Evolutionary conservation across 1,284 basidiomycete genomes (phyloP).

Genomic region (Tylopilus sp.): DNA sequence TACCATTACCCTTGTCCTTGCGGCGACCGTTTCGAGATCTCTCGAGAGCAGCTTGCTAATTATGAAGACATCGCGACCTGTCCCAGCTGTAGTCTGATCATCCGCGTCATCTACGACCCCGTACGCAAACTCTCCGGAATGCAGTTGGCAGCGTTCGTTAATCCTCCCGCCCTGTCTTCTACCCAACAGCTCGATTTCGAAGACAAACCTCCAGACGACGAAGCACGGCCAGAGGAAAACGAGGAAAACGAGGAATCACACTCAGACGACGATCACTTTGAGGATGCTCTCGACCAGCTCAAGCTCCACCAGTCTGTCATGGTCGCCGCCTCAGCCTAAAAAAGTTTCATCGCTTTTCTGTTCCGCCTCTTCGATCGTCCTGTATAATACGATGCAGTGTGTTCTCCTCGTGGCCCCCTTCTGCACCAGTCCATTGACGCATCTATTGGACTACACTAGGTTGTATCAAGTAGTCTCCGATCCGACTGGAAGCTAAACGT

Average conservation of each 20-base stretch:
- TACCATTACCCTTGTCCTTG: constrained; percentile 98
- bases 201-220: constrained; percentile 55
- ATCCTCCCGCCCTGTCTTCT: not conserved
- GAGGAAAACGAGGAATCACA: constrained; percentile 39
- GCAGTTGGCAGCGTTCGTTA: not conserved
- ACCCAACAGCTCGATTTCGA: constrained; percentile 65
- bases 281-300: constrained; percentile 64
- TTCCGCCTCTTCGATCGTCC: not conserved
- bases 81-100: constrained; percentile 92
- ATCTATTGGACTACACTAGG: no score
- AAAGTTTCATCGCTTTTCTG: not conserved
- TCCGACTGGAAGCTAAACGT: no score
- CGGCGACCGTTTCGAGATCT: constrained; percentile 97
- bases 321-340: constrained; percentile 20
- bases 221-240: constrained; percentile 39
- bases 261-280: constrained; percentile 48
- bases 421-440: no score
- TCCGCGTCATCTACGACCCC: constrained; percentile 93
- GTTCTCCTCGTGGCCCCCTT: no score
- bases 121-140: constrained; percentile 48
- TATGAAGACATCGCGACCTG: constrained; percentile 97
- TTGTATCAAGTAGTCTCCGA: no score
- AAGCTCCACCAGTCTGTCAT: constrained; percentile 35
- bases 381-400: no score
- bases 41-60: constrained; percentile 78